Evolutionary conservation across 75 land plant genomes (phyloP).

Genomic region (Pseudotsuga menziesii): DNA sequence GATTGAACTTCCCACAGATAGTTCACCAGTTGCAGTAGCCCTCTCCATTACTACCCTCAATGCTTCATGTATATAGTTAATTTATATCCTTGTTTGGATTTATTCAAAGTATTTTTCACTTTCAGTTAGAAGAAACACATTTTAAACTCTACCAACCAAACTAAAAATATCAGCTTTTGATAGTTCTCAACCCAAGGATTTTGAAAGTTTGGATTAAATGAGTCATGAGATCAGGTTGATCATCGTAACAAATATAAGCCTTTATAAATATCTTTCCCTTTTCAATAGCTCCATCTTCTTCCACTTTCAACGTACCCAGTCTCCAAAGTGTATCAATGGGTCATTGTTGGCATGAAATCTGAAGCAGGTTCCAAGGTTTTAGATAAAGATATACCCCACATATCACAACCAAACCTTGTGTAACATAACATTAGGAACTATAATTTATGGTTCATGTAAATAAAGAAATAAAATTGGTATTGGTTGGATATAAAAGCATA

Average conservation of each 20-base stretch:
- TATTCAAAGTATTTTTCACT: conserved; percentile 4
- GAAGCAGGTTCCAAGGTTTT: too few species aligned
- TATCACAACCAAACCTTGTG: too few species aligned
- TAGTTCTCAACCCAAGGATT: conserved; percentile 32
- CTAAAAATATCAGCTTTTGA: conserved; percentile 63
- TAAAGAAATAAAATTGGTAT: too few species aligned
- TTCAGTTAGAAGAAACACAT: conserved; percentile 34
- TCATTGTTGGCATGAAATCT: too few species aligned
- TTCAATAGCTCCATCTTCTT: conserved; percentile 13
- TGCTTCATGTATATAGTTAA: conserved; percentile 21
- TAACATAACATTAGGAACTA: too few species aligned
- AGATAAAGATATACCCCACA: too few species aligned
- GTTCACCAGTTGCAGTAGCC: conserved; percentile 1
- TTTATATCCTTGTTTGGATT: conserved; percentile 11
- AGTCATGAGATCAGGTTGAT: conserved; percentile 58
- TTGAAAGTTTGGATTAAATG: conserved; percentile 51
- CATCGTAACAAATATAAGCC: conserved; percentile 66
- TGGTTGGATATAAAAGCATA: too few species aligned
- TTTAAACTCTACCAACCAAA: conserved; percentile 57
- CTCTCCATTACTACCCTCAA: conserved; percentile 30
- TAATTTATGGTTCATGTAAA: too few species aligned
- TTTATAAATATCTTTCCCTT: conserved; percentile 16
- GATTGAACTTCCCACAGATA: not conserved
- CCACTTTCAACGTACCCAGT: too few species aligned
- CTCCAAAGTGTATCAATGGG: too few species aligned